Evolutionary conservation across 164 flowering plant genomes (phyloP), one percentile per base, ranked within the genome.

Genomic region (Warburgia ugandensis): DNA sequence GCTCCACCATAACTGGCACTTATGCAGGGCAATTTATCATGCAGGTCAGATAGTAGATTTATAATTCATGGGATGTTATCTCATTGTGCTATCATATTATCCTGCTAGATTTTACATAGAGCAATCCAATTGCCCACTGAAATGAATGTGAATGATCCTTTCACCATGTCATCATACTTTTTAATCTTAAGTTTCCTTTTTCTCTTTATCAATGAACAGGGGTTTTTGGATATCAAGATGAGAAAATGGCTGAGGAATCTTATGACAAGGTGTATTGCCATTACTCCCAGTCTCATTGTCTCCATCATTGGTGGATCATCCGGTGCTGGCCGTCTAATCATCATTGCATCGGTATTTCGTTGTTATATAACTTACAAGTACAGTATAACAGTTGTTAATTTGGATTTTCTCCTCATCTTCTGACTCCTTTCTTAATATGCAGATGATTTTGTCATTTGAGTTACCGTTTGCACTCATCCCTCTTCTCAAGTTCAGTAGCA

Each of bases 401-500:
- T 30, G 1, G 35, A 8, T 48, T 5, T 48, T 19, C 20, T 29
- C 13, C 27, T 48, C 10, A 19, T 6, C 22, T 16, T 10, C 14
- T n/a, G 20, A 5, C 11, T 37, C 6, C 36, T 29, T 47, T 29
- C n/a, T n/a, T 26, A n/a, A n/a, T n/a, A n/a, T 71, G 56, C 80
- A 91, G 98, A 91, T 91, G 95, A 87, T 91, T 52, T 69, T 91
- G 14, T 91, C 96, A 2, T 87, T 91, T 51, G 95, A 91, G 44
- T 90, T 91, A 17, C 98, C 98, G 16, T 91, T 91, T 60, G 90
- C 90, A 37, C 79, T 92, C 6, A 81, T 92, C 41, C 98, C 98
- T 1, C 91, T 92, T 22, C 91, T 92, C 26, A 92, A 88, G 58
- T 88, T 92, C 72, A 92, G 96, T 54, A 88, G 91, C 77, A 75